phyloP scores from a whole-genome alignment of 345 rosid species.

The Citrus cavaleriei region DNA sequence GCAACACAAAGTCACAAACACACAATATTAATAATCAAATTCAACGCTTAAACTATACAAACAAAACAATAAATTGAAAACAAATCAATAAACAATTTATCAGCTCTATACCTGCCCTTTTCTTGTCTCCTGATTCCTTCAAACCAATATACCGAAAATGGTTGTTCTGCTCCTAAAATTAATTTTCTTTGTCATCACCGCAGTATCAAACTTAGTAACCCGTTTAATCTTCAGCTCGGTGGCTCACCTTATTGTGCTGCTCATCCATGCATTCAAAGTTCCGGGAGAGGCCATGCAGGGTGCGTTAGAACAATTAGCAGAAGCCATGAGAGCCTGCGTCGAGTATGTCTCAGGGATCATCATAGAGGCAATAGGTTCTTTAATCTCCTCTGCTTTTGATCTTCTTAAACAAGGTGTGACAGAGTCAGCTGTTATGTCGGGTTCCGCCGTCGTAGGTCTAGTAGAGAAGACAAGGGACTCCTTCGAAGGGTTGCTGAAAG shows the following conservation, averaged over 20 bases:
- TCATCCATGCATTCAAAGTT: slow-evolving; percentile 29
- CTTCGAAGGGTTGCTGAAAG: slow-evolving; percentile 27
- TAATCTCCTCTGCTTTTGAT: slow-evolving; percentile 29
- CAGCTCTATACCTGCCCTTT: neutral
- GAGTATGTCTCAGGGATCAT: slow-evolving; percentile 18
- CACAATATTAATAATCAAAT: neutral
- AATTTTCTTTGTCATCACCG: slow-evolving; percentile 20
- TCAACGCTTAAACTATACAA: neutral
- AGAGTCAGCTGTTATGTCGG: slow-evolving; percentile 18
- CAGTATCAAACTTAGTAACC: slow-evolving; percentile 18
- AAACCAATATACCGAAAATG: slow-evolving; percentile 11
- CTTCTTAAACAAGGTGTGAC: slow-evolving; percentile 15
- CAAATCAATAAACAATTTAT: neutral
- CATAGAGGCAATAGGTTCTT: slow-evolving; percentile 13
- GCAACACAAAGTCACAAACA: neutral
- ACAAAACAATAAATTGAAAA: neutral
- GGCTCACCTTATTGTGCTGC: slow-evolving; percentile 23
- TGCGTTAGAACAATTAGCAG: slow-evolving; percentile 25
- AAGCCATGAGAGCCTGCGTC: slow-evolving; percentile 20
- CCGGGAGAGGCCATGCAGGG: slow-evolving; percentile 32
- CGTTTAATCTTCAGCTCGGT: slow-evolving; percentile 19
- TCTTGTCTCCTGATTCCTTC: neutral
- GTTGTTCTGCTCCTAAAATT: slow-evolving; percentile 19
- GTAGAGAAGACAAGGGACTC: slow-evolving; percentile 30
- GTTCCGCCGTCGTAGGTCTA: slow-evolving; percentile 16